Evolutionary conservation across 345 rosid genomes (phyloP).

Genomic region (Aquilaria yunnanensis): DNA sequence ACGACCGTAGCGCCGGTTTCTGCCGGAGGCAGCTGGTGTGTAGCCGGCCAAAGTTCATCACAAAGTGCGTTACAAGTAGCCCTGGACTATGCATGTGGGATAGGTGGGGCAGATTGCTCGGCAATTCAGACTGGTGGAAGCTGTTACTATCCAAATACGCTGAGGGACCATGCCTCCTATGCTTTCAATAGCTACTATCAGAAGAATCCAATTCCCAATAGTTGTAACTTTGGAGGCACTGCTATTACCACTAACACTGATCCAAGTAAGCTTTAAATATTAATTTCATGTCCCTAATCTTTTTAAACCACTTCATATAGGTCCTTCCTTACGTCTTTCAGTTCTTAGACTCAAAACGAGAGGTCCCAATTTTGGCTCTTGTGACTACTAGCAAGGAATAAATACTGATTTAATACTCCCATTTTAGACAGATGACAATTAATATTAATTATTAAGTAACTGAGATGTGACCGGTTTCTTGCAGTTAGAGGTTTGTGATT

Average conservation of each 20-base stretch:
- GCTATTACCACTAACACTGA: slow-evolving; percentile 75
- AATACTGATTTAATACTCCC: no score
- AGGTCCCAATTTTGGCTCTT: no score
- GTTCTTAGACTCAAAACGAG: no score
- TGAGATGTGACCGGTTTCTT: no score
- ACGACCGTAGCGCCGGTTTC: slow-evolving; percentile 20
- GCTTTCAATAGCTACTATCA: slow-evolving; percentile 76
- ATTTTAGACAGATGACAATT: no score
- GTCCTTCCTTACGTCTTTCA: no score
- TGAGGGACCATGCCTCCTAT: slow-evolving; percentile 68
- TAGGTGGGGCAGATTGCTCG: slow-evolving; percentile 72
- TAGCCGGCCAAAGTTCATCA: slow-evolving; percentile 69
- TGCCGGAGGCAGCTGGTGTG: slow-evolving; percentile 66
- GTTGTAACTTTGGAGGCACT: slow-evolving; percentile 81
- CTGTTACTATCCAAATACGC: slow-evolving; percentile 55
- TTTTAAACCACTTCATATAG: no score
- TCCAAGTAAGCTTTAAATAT: slow-evolving; percentile 59
- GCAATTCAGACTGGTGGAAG: slow-evolving; percentile 55
- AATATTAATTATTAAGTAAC: no score
- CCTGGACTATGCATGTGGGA: slow-evolving; percentile 85
- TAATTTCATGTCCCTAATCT: slow-evolving; percentile 35
- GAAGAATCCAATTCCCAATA: slow-evolving; percentile 64
- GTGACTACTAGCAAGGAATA: no score
- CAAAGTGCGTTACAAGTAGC: slow-evolving; percentile 61
- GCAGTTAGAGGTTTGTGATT: no score